Evolutionary conservation across 2,329 filamentous ascomycete genomes (phyloP), one percentile per base, ranked within the genome.

Genomic region (Ceratocystis colombiana): DNA sequence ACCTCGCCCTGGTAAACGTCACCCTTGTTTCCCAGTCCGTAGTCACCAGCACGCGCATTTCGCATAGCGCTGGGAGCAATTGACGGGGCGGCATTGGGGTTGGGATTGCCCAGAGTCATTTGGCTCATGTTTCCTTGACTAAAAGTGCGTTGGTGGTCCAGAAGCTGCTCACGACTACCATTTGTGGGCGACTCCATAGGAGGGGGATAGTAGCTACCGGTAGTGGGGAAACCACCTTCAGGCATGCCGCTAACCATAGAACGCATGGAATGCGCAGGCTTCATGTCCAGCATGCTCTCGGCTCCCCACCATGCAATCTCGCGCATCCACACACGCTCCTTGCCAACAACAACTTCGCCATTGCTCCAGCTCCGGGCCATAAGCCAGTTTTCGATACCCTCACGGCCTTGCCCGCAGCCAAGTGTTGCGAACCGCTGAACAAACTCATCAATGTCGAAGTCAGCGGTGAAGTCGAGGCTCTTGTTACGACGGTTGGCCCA

Each of bases 341-440:
- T 87, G 66, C 94, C 94, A 41, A 97, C 80, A 4, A 96, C 85
- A 1, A 97, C 91, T 76, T 97, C 94, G 48, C 94, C 94, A 71
- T 99, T 99, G 77, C 90, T 96, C 94, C 94, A 99, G 1, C 94
- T 94, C 67, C 94, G 86, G 76, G 97, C 92, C 62, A 97, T 82
- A 67, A 95, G 82, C 90, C 93, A 99, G 71, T 84, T 95, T 73
- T 97, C 90, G 64, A 96, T 91, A 61, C 93, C 94, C 69, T 99
- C 94, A 69, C 85, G 86, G 66, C 94, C 94, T 70, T 96, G 90
- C 71, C 87, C 84, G 75, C 94, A 99, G 15, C 94, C 94, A 0
- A 99, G 82, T 5, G 84, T 79, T 4, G 85, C 80, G 73, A 96
- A 99, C 57, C 94, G 86, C 71, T 87, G 85, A 22, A 86, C 83